Conservation (phyloP, 148 eudicot species). For the Fagopyrum homotropicum region DNA sequence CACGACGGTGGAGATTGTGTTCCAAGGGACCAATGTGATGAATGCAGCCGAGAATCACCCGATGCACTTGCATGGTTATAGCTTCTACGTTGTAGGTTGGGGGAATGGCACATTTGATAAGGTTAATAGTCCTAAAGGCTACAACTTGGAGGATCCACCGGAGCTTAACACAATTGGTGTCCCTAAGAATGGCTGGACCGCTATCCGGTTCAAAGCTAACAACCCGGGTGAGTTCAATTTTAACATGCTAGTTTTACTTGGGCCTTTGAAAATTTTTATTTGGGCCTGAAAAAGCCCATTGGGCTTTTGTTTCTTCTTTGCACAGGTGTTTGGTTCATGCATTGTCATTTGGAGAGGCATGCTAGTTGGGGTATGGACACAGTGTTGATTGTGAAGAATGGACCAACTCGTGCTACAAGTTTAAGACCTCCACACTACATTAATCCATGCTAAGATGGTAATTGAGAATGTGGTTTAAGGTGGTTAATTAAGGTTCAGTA, state of each 20-base stretch:
- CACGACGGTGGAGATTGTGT: background rate
- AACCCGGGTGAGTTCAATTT: constrained; percentile 5
- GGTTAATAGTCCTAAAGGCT: background rate
- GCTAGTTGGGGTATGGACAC: constrained; percentile 13
- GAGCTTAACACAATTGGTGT: background rate
- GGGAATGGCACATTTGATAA: constrained; percentile 7
- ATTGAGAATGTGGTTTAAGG: no score
- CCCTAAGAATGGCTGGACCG: background rate
- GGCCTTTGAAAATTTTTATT: no score
- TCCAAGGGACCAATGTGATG: constrained; percentile 8
- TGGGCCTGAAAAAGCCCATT: no score
- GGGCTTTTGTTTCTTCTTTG: background rate
- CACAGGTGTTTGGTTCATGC: constrained; percentile 16
- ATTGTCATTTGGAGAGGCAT: constrained; percentile 15
- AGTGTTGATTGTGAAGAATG: constrained; percentile 11
- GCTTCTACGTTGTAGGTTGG: constrained; percentile 5
- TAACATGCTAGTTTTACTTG: no score
- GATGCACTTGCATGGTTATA: constrained; percentile 10
- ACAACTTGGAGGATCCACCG: constrained; percentile 14
- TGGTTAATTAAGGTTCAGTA: no score
- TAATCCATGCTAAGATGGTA: background rate
- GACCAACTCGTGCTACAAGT: constrained; percentile 3
- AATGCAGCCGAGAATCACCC: constrained; percentile 9
- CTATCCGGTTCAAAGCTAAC: constrained; percentile 12
- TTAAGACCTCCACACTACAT: constrained; percentile 15